Conservation (phyloP, 176 grass and related monocot species). For the Ampelocalamus luodianensis region DNA sequence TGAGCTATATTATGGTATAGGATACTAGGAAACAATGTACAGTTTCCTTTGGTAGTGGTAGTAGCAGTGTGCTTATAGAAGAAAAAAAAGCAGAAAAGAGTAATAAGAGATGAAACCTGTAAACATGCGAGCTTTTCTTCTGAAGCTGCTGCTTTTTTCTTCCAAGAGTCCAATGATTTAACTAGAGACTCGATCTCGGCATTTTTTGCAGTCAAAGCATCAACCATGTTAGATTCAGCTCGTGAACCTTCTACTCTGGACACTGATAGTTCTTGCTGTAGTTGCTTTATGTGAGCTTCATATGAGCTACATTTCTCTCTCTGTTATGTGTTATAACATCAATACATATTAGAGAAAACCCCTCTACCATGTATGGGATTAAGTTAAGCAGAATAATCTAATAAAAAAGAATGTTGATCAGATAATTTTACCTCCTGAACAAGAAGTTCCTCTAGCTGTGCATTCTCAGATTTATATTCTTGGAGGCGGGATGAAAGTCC, state of each 20-base stretch:
- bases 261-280: conserved; percentile 79
- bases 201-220: conserved; percentile 96
- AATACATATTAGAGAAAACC: conserved; percentile 34
- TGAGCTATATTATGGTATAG: conserved; percentile 6
- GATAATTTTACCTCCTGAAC: conserved; percentile 73
- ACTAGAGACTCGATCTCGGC: conserved; percentile 83
- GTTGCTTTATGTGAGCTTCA: conserved; percentile 85
- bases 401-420: conserved; percentile 19
- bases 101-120: conserved; percentile 64
- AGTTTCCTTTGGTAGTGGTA: conserved; percentile 36
- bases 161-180: conserved; percentile 83
- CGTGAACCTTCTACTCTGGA: conserved; percentile 78
- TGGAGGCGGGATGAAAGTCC: conserved; percentile 97
- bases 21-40: conserved; percentile 20
- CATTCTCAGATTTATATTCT: conserved; percentile 98
- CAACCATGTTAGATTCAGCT: conserved; percentile 96
- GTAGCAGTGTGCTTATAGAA: not conserved
- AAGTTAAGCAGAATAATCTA: conserved; percentile 23
- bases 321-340: conserved; percentile 55
- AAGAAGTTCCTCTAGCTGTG: conserved; percentile 96
- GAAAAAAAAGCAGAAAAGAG: conserved; percentile 10
- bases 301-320: conserved; percentile 82
- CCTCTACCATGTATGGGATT: conserved; percentile 8
- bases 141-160: conserved; percentile 71
- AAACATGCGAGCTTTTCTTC: conserved; percentile 76